Conservation (phyloP, 2,329 filamentous ascomycete species). For the Scedosporium dehoogii region DNA sequence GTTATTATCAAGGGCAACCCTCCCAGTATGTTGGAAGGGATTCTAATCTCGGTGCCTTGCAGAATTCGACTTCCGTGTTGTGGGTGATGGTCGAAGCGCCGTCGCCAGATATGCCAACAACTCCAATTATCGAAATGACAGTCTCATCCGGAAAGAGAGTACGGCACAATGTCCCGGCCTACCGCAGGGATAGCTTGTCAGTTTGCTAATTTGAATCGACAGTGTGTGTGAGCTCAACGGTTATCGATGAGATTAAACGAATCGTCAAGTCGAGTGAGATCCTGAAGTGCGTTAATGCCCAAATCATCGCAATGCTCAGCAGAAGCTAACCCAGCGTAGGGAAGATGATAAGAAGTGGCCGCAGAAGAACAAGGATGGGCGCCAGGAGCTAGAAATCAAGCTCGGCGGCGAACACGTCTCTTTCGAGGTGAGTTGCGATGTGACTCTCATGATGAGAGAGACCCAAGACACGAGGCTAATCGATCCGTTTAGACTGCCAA, state of each 20-base stretch:
- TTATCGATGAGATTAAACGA: constrained; percentile 90
- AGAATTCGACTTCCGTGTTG: constrained; percentile 95
- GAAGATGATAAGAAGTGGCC: constrained; percentile 99
- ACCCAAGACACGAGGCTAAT: neutral
- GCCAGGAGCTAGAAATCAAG: constrained; percentile 91
- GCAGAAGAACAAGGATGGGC: constrained; percentile 97
- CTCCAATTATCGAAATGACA: constrained; percentile 98
- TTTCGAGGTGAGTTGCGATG: constrained; percentile 62
- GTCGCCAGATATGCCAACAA: constrained; percentile 97
- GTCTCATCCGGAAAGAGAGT: constrained; percentile 99
- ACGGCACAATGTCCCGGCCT: constrained; percentile 25
- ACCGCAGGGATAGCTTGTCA: neutral
- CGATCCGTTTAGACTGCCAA: constrained; percentile 69
- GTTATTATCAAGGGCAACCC: neutral
- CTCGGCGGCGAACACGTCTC: constrained; percentile 93
- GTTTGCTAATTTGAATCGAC: constrained; percentile 2
- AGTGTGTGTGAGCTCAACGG: constrained; percentile 93
- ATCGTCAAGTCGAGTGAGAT: constrained; percentile 98
- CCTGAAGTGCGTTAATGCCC: constrained; percentile 59
- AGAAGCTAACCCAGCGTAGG: constrained; percentile 33
- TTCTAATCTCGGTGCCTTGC: constrained; percentile 2
- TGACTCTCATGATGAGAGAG: neutral
- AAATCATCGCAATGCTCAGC: neutral
- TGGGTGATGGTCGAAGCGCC: constrained; percentile 87
- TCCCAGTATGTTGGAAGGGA: neutral